These are phyloP conservation scores for Acacia concinna DNA, from an alignment of 331 rosid genomes.

Conservation along the genomic window DNA sequence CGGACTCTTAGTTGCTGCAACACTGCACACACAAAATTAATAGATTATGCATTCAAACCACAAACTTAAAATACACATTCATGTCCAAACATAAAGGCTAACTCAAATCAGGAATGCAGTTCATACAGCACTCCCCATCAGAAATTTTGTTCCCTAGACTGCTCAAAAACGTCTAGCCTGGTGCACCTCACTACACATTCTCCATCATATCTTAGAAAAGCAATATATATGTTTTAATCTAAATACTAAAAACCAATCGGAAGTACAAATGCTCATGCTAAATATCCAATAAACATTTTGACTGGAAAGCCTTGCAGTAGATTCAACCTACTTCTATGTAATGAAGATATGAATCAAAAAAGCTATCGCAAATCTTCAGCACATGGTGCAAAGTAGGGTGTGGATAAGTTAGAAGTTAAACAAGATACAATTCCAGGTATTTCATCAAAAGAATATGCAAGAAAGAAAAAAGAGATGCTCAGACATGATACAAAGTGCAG, in stretches of 20 bases:
- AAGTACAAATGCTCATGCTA: not conserved
- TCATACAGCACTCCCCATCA: not conserved
- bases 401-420: not conserved
- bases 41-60: constrained; percentile 23
- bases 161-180: not conserved
- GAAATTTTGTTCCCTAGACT: not conserved
- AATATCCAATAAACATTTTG: not conserved
- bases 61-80: not conserved
- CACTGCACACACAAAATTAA: constrained; percentile 38
- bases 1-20: constrained; percentile 71
- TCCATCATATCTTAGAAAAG: not conserved
- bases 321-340: not conserved
- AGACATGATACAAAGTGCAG: not conserved
- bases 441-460: not conserved
- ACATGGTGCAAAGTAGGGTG: not conserved
- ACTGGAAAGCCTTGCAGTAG: not conserved
- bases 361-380: not conserved
- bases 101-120: constrained; percentile 16
- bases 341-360: not conserved
- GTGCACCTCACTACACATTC: not conserved
- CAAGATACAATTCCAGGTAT: not conserved
- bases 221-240: not conserved
- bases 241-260: not conserved
- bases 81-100: constrained; percentile 2
- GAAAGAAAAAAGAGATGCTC: not conserved